Percentiles rank a stretch among this genome's conserved stretches.
These are phyloP conservation scores for Oryza australiensis DNA, from an alignment of 176 grass and related monocot genomes.

Conservation along the genomic window DNA sequence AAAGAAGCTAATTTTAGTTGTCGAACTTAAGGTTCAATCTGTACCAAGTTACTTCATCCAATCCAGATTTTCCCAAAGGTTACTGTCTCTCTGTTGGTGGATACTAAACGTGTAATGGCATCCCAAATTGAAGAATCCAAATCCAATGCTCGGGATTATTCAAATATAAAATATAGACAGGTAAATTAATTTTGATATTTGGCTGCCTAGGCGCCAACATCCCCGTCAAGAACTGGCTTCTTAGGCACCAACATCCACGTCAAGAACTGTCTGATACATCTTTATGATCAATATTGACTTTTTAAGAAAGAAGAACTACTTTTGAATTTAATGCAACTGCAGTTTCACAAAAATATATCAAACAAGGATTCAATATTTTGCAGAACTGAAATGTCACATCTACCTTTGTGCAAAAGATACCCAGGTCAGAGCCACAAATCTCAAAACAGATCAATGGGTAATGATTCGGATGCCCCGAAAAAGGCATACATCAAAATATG, in stretches of 20 bases:
- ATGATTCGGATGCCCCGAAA: too few relatives aligned
- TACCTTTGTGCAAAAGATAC: not conserved
- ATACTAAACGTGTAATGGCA: constrained; percentile 7
- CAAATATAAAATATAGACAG: constrained; percentile 1
- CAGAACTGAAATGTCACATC: not conserved
- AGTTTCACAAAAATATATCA: not conserved
- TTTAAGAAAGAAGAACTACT: not conserved
- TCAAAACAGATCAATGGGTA: too few relatives aligned
- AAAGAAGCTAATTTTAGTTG: not conserved
- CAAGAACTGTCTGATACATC: not conserved
- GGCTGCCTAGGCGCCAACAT: not conserved
- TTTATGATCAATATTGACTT: not conserved
- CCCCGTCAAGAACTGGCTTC: not conserved
- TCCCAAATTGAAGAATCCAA: constrained; percentile 6
- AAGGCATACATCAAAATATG: not conserved
- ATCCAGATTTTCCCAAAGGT: not conserved
- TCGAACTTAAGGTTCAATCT: constrained; percentile 10
- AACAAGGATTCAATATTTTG: not conserved
- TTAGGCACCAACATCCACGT: not conserved
- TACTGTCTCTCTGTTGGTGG: not conserved
- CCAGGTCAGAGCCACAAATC: too few relatives aligned
- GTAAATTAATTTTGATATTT: not conserved
- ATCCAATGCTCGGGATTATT: not conserved
- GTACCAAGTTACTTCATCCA: not conserved
- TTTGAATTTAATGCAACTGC: not conserved